Base-by-base conservation (phyloP, 768 basidiomycete genomes). In the Tylopilus sp. region DNA sequence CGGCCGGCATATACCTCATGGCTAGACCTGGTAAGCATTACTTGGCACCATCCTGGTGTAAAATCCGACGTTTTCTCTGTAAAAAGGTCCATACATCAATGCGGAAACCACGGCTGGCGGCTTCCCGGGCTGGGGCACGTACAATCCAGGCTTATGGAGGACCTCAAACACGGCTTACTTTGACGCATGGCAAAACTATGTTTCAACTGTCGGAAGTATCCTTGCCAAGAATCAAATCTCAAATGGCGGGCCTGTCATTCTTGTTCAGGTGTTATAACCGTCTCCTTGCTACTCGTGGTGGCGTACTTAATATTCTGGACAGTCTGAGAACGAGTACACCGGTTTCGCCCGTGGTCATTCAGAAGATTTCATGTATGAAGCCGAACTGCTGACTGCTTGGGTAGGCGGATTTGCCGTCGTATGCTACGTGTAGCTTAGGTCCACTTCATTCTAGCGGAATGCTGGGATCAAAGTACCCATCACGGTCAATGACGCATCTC, bases 71-170 rank as follows among this genome's bases (percentile, higher is more conserved):
- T 38, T 15, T 26, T 31, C 4, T 30, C 3, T 25, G 2, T 15
- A 15, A 44, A 44, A 50, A 64, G 63, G 64, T 10, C 64, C 64
- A 8, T 65, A 65, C 41, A 65, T 65, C 56, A 65, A 65, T 30
- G 62, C 64, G 15, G 64, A 65, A 52, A 64, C 59, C 5, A 79
- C 79, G 4, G 64, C 53, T 0, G 64, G 64, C 21, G 64, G 80
- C 5, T 79, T 82, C 55, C 81, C 81, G 12, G 80, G 80, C 6
- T 81, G 79, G 80, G 77, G 79, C 30, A 79, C 76, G 8, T 78
- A 79, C 61, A 75, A 78, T 23, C 75, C 78, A 28, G 77, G 77
- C 18, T 61, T 67, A 36, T 71, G 79, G 48, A 70, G 79, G 31
- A 79, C 78, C 18, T 75, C 79, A 44, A 77, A 80, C 60, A 55